phyloP scores from a whole-genome alignment of 441 rosid genomes.

The Manihot esculenta region DNA sequence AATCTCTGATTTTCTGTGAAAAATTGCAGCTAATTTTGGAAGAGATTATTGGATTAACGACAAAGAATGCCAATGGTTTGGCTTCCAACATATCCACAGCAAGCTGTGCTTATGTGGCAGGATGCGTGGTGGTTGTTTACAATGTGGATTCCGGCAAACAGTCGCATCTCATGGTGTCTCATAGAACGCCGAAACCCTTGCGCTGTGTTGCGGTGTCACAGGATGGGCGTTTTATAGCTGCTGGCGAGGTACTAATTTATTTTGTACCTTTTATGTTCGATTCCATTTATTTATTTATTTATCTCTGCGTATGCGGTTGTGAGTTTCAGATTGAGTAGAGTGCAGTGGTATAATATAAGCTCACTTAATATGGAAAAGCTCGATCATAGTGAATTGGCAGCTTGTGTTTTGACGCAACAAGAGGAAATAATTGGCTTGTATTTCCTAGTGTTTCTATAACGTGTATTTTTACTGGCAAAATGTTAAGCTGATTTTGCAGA shows the following conservation, averaged over 20 bases:
- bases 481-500: neutral
- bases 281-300: neutral
- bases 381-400: neutral
- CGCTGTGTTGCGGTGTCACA: constrained; percentile 61
- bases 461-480: neutral
- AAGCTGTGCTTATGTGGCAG: constrained; percentile 66
- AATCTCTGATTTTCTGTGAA: neutral
- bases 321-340: neutral
- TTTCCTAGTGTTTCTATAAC: neutral
- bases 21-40: constrained; percentile 53
- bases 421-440: neutral
- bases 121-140: constrained; percentile 72
- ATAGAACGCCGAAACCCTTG: constrained; percentile 65
- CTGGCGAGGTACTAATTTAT: constrained; percentile 59
- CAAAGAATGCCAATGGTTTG: constrained; percentile 63
- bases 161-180: constrained; percentile 67
- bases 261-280: neutral
- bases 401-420: neutral
- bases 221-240: constrained; percentile 72
- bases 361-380: neutral
- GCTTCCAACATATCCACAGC: constrained; percentile 45
- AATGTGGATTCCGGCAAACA: constrained; percentile 52
- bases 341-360: neutral
- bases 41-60: constrained; percentile 70
- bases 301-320: no score